These are phyloP conservation scores for Favolaschia claudopus DNA, from an alignment of 768 basidiomycete genomes.

Conservation along the genomic window DNA sequence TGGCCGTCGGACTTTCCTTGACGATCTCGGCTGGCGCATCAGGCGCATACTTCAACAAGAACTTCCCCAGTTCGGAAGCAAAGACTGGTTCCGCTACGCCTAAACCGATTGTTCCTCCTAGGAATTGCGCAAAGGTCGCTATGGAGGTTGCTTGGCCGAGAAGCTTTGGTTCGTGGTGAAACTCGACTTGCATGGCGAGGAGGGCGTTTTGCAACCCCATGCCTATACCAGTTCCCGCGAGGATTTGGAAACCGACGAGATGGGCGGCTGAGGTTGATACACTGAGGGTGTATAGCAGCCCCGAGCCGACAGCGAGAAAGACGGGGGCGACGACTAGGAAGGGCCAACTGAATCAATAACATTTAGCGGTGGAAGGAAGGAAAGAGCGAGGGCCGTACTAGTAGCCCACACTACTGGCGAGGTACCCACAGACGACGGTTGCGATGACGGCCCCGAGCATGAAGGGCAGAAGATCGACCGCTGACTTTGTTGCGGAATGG, in stretches of 20 bases:
- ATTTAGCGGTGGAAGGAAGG: too few species aligned
- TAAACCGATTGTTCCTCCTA: conserved; percentile 17
- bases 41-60: conserved; percentile 21
- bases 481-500: background rate
- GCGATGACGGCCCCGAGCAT: background rate
- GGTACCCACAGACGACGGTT: background rate
- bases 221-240: conserved; percentile 2
- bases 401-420: background rate
- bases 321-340: conserved; percentile 22
- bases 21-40: conserved; percentile 13
- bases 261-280: background rate
- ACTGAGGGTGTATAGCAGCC: conserved; percentile 7
- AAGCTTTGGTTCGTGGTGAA: background rate
- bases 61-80: conserved; percentile 9
- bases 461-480: background rate
- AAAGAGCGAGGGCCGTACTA: too few species aligned
- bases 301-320: conserved; percentile 4
- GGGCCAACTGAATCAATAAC: conserved; percentile 10
- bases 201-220: conserved; percentile 9
- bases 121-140: conserved; percentile 21
- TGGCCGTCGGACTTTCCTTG: conserved; percentile 20
- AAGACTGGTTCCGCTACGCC: conserved; percentile 24
- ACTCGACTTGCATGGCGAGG: conserved; percentile 18
- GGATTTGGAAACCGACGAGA: conserved; percentile 9
- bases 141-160: conserved; percentile 22